These are phyloP conservation scores for Geoglossum cookeanum DNA, from an alignment of 2,329 filamentous ascomycete genomes.

Conservation along the genomic window DNA sequence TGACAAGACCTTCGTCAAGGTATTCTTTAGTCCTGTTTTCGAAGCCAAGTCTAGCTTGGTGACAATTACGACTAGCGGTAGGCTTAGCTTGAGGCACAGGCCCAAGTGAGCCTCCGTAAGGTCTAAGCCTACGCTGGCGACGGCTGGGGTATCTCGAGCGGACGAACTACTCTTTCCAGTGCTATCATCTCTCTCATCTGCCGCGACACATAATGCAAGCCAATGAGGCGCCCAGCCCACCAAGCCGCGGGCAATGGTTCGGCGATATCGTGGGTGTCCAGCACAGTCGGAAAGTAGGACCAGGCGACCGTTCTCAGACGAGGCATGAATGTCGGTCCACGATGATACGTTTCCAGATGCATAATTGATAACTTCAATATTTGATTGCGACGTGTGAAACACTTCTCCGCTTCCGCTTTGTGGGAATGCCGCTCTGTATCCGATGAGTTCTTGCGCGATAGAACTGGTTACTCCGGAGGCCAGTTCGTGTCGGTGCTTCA, in stretches of 20 bases:
- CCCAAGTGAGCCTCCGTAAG: conserved; percentile 65
- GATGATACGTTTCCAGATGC: conserved; percentile 70
- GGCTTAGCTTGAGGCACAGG: conserved; percentile 60
- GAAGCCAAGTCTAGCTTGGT: conserved; percentile 84
- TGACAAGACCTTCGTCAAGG: conserved; percentile 54
- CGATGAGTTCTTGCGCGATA: conserved; percentile 81
- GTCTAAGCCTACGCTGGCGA: conserved; percentile 41
- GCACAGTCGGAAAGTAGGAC: conserved; percentile 86
- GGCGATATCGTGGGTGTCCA: conserved; percentile 71
- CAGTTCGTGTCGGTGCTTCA: conserved; percentile 89
- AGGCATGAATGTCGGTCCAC: conserved; percentile 85
- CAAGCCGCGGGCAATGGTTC: conserved; percentile 76
- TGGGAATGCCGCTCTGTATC: conserved; percentile 40
- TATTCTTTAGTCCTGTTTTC: conserved; percentile 47
- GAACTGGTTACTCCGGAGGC: conserved; percentile 84
- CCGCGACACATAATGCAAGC: conserved; percentile 72
- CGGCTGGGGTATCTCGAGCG: conserved; percentile 31
- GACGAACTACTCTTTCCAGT: conserved; percentile 24
- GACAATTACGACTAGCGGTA: conserved; percentile 64
- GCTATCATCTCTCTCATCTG: conserved; percentile 29
- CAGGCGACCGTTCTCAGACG: conserved; percentile 51
- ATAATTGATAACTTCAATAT: conserved; percentile 52
- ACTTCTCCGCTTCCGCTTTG: conserved; percentile 1
- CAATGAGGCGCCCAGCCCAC: conserved; percentile 93
- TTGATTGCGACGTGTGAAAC: not conserved